A percentile compares a stretch with the other conserved stretches of the same genome.
These are phyloP conservation scores for Fragaria vesca DNA, from an alignment of 306 rosid species.

Conservation along the genomic window DNA sequence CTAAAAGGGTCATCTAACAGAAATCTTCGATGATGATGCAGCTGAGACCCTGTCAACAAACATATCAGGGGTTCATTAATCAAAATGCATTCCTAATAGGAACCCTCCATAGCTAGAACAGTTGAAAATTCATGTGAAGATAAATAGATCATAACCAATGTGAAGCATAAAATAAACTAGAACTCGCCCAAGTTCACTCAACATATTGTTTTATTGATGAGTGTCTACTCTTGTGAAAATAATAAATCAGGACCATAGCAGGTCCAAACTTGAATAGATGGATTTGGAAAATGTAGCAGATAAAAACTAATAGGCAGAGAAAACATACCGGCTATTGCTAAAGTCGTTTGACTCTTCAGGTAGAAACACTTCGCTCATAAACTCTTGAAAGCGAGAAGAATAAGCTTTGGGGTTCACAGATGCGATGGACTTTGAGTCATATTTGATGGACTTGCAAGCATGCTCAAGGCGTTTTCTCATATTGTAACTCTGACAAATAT, in stretches of 20 bases:
- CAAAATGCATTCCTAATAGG: not conserved
- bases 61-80: not conserved
- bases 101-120: not conserved
- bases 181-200: not conserved
- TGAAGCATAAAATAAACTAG: not conserved
- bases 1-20: not conserved
- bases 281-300: not conserved
- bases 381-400: conserved; percentile 45
- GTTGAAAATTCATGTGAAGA: not conserved
- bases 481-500: conserved; percentile 36
- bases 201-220: not conserved
- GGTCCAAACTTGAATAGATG: not conserved
- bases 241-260: not conserved
- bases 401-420: conserved; percentile 46
- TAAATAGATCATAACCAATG: not conserved
- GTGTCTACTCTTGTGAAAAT: not conserved
- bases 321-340: not conserved
- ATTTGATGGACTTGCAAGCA: conserved; percentile 41
- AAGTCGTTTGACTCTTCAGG: conserved; percentile 22
- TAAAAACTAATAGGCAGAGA: not conserved
- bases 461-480: conserved; percentile 41
- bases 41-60: not conserved
- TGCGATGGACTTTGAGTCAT: conserved; percentile 30
- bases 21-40: not conserved
- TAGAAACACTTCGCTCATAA: conserved; percentile 34